Conservation (phyloP, 2,329 filamentous ascomycete genomes). For the Laburnicola sp. region DNA sequence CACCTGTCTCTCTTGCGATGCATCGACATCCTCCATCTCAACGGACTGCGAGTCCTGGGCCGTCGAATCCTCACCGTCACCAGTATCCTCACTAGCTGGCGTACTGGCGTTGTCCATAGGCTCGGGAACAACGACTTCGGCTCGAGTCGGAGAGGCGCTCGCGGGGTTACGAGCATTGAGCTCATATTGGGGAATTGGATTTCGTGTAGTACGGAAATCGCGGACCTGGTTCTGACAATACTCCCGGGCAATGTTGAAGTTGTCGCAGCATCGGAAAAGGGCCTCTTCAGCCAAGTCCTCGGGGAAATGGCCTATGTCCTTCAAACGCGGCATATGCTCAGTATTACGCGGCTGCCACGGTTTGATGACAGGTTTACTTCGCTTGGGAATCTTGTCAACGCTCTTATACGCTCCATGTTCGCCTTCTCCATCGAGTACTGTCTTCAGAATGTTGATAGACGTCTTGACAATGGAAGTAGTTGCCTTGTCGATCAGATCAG, state of each 20-base stretch:
- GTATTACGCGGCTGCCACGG: constrained; percentile 56
- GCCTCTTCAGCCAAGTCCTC: constrained; percentile 74
- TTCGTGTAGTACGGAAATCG: constrained; percentile 62
- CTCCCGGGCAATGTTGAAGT: constrained; percentile 62
- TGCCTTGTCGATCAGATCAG: constrained; percentile 78
- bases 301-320: constrained; percentile 55
- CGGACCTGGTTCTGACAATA: constrained; percentile 71
- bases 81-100: constrained; percentile 30
- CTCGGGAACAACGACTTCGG: constrained; percentile 40
- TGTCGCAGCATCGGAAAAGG: constrained; percentile 78
- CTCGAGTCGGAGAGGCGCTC: constrained; percentile 36
- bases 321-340: constrained; percentile 51
- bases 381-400: constrained; percentile 60
- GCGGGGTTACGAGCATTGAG: constrained; percentile 34
- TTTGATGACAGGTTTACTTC: constrained; percentile 52
- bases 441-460: constrained; percentile 80
- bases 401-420: constrained; percentile 69
- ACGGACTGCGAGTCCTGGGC: constrained; percentile 40
- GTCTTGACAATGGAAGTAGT: constrained; percentile 75
- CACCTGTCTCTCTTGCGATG: constrained; percentile 15
- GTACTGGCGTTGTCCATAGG: constrained; percentile 31
- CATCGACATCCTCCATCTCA: constrained; percentile 45
- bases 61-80: constrained; percentile 32
- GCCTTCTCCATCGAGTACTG: constrained; percentile 73
- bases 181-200: constrained; percentile 64